Percentiles rank a stretch among this genome's conserved stretches.
Conservation (phyloP, 148 eudicot genomes). For the Oxyria digyna region DNA sequence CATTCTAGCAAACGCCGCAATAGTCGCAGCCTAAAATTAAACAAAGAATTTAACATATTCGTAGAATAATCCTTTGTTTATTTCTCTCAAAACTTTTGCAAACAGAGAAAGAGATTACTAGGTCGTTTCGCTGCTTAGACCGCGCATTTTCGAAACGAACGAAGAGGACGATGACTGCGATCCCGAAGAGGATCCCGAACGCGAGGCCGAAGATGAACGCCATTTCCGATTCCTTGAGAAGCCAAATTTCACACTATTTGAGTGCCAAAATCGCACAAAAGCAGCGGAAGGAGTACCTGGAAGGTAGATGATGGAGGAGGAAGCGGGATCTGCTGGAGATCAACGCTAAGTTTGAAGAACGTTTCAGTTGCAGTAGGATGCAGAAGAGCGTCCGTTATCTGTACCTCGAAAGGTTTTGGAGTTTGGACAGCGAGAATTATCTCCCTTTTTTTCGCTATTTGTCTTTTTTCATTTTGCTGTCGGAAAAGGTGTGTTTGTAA, state of each 20-base stretch:
- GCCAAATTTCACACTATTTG: background rate
- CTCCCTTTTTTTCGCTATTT: background rate
- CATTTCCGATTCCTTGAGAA: slow-evolving; percentile 27
- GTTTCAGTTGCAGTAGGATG: background rate
- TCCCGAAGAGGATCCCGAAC: slow-evolving; percentile 44
- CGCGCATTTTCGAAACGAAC: slow-evolving; percentile 80
- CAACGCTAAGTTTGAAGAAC: background rate
- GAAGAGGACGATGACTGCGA: slow-evolving; percentile 44
- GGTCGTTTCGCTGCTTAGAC: slow-evolving; percentile 55
- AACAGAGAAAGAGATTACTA: slow-evolving; percentile 24
- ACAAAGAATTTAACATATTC: slow-evolving; percentile 9
- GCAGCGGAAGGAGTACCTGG: background rate
- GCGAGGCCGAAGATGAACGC: slow-evolving; percentile 47
- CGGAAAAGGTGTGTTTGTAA: background rate
- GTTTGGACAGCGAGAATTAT: background rate
- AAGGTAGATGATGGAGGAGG: background rate
- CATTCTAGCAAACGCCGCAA: slow-evolving; percentile 94
- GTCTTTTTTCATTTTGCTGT: background rate
- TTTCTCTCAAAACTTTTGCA: background rate
- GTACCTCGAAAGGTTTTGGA: background rate
- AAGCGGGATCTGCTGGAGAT: background rate
- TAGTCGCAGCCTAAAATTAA: slow-evolving; percentile 44
- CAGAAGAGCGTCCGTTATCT: background rate
- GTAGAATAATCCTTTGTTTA: background rate
- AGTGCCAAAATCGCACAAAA: background rate